phyloP scores from a whole-genome alignment of 108 stramenopile genomes.

The Cyclostephanos tholiformis region DNA sequence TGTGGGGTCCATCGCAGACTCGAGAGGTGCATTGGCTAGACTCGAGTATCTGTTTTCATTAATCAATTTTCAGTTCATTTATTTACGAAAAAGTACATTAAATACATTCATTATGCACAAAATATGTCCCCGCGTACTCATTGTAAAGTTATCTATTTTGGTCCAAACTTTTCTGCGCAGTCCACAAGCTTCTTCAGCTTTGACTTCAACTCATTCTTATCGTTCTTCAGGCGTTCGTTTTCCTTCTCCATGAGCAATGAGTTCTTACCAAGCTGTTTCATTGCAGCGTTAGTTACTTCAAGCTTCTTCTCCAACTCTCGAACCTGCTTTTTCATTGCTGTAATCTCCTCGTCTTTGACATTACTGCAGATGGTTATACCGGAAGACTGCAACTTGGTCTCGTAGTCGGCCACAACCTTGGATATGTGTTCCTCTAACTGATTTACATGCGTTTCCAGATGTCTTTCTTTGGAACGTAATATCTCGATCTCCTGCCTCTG shows the following conservation, averaged over 20 bases:
- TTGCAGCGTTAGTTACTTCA: constrained; percentile 44
- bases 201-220: no score
- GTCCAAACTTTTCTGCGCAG: constrained; percentile 33
- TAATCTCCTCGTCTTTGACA: constrained; percentile 10
- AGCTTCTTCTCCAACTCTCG: constrained; percentile 48
- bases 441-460: constrained; percentile 46
- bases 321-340: constrained; percentile 24
- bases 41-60: no score
- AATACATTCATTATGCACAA: no score
- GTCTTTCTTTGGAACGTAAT: constrained; percentile 43
- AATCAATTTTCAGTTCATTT: no score
- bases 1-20: no score
- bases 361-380: constrained; percentile 28
- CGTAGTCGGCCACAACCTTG: constrained; percentile 44
- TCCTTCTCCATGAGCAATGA: constrained; percentile 53
- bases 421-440: constrained; percentile 47
- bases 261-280: constrained; percentile 46
- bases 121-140: no score
- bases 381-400: constrained; percentile 29
- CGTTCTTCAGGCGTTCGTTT: constrained; percentile 34
- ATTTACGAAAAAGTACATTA: no score
- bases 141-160: neutral
- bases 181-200: constrained; percentile 45
- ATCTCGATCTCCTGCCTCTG: constrained; percentile 48
- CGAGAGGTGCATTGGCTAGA: no score